Conservation (phyloP, 139 green algal species). For the Picochlorum sp. region DNA sequence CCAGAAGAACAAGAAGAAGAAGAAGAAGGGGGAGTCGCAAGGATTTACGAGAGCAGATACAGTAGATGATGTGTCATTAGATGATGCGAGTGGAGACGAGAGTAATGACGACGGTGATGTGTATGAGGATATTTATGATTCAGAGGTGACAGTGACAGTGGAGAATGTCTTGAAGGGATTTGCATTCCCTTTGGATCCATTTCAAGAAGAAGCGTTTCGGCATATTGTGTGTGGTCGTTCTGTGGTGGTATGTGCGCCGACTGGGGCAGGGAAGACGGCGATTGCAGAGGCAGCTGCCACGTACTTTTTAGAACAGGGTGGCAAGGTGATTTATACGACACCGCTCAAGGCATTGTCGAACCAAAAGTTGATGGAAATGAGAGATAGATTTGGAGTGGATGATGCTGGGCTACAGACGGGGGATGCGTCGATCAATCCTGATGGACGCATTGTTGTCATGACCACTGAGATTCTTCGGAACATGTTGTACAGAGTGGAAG, state of each 20-base stretch:
- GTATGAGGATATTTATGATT: not conserved
- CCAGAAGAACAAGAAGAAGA: no score
- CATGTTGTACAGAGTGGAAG: slow-evolving; percentile 80
- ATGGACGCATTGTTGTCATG: slow-evolving; percentile 89
- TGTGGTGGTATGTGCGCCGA: slow-evolving; percentile 90
- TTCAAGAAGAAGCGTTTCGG: slow-evolving; percentile 55
- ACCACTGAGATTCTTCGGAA: slow-evolving; percentile 98
- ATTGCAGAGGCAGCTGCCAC: slow-evolving; percentile 86
- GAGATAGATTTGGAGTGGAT: slow-evolving; percentile 57
- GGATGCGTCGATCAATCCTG: slow-evolving; percentile 79
- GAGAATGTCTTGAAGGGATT: slow-evolving; percentile 33
- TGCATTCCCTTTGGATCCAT: slow-evolving; percentile 60
- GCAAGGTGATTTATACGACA: slow-evolving; percentile 85
- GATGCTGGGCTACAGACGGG: slow-evolving; percentile 81
- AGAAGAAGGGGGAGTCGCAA: no score
- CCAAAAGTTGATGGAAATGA: slow-evolving; percentile 86
- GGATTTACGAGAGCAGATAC: no score
- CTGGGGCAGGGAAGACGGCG: slow-evolving; percentile 92
- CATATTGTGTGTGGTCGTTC: slow-evolving; percentile 47
- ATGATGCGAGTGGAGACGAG: not conserved
- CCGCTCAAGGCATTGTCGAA: slow-evolving; percentile 84
- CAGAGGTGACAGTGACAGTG: not conserved
- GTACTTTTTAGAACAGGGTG: slow-evolving; percentile 55
- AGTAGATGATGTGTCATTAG: not conserved
- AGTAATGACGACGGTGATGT: not conserved